These are phyloP conservation scores for Trichoderma koningii DNA, from an alignment of 2,329 filamentous ascomycete genomes.

Conservation along the genomic window DNA sequence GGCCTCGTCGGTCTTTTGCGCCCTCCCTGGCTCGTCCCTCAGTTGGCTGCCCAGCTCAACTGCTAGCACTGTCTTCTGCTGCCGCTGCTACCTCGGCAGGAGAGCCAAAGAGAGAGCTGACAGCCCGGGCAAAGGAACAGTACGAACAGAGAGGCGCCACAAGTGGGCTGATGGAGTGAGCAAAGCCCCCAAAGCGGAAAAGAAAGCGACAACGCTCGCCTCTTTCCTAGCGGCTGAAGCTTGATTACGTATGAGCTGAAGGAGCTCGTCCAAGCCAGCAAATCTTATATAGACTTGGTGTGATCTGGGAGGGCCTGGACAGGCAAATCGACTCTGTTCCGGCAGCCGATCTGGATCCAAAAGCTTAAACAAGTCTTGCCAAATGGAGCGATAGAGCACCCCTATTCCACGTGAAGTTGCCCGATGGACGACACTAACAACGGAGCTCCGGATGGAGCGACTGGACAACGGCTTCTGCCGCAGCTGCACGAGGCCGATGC, in stretches of 20 bases:
- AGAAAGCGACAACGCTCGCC: background rate
- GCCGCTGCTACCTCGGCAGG: background rate
- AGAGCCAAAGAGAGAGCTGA: constrained; percentile 5
- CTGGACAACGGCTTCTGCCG: constrained; percentile 6
- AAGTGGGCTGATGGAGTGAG: constrained; percentile 18
- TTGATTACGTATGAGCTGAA: constrained; percentile 26
- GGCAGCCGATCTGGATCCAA: constrained; percentile 25
- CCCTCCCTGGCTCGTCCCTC: background rate
- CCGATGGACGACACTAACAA: constrained; percentile 19
- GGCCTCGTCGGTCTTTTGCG: background rate
- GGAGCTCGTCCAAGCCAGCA: constrained; percentile 2
- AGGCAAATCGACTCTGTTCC: constrained; percentile 20
- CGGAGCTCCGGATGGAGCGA: constrained; percentile 15
- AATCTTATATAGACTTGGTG: background rate
- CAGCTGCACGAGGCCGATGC: constrained; percentile 10
- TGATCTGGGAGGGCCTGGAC: constrained; percentile 10
- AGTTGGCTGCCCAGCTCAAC: background rate
- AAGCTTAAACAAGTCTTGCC: constrained; percentile 23
- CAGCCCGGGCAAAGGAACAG: constrained; percentile 1
- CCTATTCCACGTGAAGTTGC: constrained; percentile 19
- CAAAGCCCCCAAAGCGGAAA: constrained; percentile 12
- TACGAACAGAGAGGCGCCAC: constrained; percentile 4
- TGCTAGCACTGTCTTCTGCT: background rate
- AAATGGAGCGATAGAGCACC: constrained; percentile 9
- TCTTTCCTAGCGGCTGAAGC: constrained; percentile 17